Conservation (phyloP, 192 early-diverging fungal species). For the Coemansia sp. region DNA sequence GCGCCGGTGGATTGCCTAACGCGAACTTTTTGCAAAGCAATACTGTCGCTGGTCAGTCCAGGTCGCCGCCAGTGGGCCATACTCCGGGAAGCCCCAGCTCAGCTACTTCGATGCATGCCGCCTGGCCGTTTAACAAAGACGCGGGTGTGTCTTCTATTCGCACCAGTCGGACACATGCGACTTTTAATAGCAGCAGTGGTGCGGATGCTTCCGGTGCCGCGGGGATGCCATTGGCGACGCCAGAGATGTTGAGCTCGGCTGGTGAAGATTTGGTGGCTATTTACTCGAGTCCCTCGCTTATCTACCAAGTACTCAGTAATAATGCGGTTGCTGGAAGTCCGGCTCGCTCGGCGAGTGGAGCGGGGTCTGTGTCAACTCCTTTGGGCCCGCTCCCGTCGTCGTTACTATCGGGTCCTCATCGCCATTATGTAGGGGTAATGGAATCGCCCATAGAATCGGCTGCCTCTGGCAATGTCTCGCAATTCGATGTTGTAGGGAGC, state of each 20-base stretch:
- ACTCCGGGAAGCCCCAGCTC: constrained; percentile 42
- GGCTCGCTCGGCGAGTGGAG: background rate
- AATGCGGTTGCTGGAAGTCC: background rate
- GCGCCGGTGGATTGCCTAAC: background rate
- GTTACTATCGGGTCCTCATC: background rate
- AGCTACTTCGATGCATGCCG: constrained; percentile 24
- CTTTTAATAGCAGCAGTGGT: background rate
- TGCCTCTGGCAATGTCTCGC: constrained; percentile 19
- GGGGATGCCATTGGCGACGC: constrained; percentile 2
- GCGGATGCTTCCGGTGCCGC: background rate
- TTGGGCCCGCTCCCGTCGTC: constrained; percentile 12
- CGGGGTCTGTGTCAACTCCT: background rate
- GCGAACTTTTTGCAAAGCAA: background rate
- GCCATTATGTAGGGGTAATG: constrained; percentile 11
- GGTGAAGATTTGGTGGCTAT: constrained; percentile 41
- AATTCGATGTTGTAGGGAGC: constrained; percentile 13
- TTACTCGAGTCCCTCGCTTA: constrained; percentile 42
- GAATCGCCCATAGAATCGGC: constrained; percentile 31
- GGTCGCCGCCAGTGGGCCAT: constrained; percentile 1
- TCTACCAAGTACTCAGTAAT: constrained; percentile 41
- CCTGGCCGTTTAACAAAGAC: constrained; percentile 54
- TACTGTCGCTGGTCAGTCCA: background rate
- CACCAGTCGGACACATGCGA: background rate
- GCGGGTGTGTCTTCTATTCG: background rate
- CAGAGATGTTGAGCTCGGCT: constrained; percentile 14